Percentiles rank a stretch among this genome's conserved stretches.
Conservation (phyloP, 257 asterid species). For the Solanum lycopersicoides region DNA sequence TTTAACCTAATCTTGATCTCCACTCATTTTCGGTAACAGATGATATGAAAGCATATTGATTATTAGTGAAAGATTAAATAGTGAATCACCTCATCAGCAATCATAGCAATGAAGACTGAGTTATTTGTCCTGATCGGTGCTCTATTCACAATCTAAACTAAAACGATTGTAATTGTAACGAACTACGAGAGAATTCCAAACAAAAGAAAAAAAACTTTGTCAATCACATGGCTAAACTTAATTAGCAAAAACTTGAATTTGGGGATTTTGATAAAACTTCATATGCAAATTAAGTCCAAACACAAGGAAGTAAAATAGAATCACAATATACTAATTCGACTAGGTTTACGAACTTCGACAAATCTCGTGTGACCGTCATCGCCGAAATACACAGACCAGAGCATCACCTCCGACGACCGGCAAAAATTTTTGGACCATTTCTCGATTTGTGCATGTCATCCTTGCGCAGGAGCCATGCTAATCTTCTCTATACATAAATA, state of each 20-base stretch:
- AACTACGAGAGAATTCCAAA: neutral
- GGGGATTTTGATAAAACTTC: too few species aligned
- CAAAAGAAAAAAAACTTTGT: neutral
- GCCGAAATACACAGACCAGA: neutral
- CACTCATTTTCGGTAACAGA: too few species aligned
- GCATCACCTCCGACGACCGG: too few species aligned
- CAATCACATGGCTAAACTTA: too few species aligned
- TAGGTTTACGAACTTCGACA: too few species aligned
- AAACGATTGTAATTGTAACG: neutral
- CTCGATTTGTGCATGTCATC: slow-evolving; percentile 8
- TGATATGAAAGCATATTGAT: neutral
- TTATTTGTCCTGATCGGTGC: neutral
- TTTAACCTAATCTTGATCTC: too few species aligned
- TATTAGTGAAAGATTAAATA: too few species aligned
- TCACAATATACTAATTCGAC: neutral
- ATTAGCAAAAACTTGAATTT: too few species aligned
- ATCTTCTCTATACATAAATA: too few species aligned
- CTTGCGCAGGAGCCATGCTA: neutral
- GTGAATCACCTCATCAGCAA: neutral
- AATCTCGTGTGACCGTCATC: too few species aligned
- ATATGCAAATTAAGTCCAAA: too few species aligned
- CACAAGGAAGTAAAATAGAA: neutral
- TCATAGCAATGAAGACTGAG: neutral
- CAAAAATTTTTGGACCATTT: neutral
- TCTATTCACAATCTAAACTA: neutral